Conservation (phyloP, 2,329 filamentous ascomycete genomes). For the Aspergillus pseudotamarii region DNA sequence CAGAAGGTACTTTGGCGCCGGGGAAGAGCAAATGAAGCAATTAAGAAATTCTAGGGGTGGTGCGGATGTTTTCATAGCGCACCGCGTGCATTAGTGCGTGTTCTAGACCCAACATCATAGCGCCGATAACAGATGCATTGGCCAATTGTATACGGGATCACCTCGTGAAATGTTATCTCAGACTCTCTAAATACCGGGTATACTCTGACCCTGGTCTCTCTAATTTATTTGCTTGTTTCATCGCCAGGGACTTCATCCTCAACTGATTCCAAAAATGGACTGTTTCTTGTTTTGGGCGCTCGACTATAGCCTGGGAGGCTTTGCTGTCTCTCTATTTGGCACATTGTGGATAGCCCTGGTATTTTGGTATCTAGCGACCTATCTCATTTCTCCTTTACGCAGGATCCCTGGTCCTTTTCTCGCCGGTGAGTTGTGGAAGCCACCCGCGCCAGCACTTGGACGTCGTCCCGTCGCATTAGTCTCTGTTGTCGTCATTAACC, state of each 20-base stretch:
- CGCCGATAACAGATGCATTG: background rate
- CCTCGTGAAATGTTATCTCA: background rate
- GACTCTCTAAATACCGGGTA: background rate
- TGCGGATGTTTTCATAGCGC: background rate
- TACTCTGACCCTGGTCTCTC: background rate
- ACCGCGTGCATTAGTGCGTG: background rate
- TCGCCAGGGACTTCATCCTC: background rate
- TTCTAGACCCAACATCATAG: background rate
- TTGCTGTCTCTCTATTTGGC: background rate
- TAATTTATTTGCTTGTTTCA: background rate
- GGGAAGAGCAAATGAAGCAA: background rate
- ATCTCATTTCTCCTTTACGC: conserved; percentile 22
- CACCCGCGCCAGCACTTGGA: background rate
- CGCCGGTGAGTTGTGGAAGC: conserved; percentile 18
- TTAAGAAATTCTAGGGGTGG: no score
- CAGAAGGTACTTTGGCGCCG: background rate
- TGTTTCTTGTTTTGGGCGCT: background rate
- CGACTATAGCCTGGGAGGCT: background rate
- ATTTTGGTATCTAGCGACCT: conserved; percentile 22
- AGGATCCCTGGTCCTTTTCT: conserved; percentile 24
- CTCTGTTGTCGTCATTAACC: background rate
- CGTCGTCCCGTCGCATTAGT: background rate
- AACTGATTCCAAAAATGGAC: background rate
- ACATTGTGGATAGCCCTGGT: conserved; percentile 6
- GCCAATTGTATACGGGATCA: background rate